A percentile compares a stretch with the other conserved stretches of the same genome.
Evolutionary conservation across 352 stramenopile species (phyloP).

Genomic region (Phytophthora agathidicida): DNA sequence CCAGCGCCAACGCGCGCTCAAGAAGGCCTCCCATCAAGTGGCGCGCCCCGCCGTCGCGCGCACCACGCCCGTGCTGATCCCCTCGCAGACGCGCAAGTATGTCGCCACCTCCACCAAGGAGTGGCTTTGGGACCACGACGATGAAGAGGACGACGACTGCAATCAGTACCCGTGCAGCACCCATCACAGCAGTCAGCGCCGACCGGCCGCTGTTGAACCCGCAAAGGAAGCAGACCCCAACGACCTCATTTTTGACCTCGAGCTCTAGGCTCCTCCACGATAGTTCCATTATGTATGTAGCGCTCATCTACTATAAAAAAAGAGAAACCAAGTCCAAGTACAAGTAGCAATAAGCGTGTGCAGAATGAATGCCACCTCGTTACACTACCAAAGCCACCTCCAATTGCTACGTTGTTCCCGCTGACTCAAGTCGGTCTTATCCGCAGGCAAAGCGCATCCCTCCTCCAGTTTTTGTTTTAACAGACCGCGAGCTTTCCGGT

Average conservation of each 20-base stretch:
- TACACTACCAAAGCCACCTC: conserved; percentile 4
- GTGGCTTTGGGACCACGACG: conserved; percentile 48
- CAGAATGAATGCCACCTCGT: conserved; percentile 35
- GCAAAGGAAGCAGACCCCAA: conserved; percentile 9
- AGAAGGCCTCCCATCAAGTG: conserved; percentile 9
- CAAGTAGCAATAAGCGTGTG: conserved; percentile 23
- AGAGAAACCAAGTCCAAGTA: conserved; percentile 24
- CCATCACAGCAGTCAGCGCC: conserved; percentile 27
- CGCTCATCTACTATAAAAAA: conserved; percentile 48
- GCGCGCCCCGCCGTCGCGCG: not conserved
- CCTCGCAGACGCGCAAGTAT: conserved; percentile 41
- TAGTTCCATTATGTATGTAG: conserved; percentile 49
- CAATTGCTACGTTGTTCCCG: not conserved
- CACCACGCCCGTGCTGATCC: conserved; percentile 49
- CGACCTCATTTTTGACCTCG: conserved; percentile 75
- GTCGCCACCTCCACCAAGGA: conserved; percentile 43
- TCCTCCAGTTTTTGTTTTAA: conserved; percentile 2
- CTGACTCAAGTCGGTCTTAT: not conserved
- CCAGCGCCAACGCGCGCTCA: conserved; percentile 30
- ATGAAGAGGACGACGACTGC: conserved; percentile 45
- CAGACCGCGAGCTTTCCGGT: conserved; percentile 2
- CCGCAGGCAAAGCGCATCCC: conserved; percentile 4
- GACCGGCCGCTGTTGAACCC: not conserved
- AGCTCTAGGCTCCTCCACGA: conserved; percentile 50
- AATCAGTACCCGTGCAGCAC: conserved; percentile 50